Conservation (phyloP, 176 grass and related monocot genomes). For the Leersia perrieri region DNA sequence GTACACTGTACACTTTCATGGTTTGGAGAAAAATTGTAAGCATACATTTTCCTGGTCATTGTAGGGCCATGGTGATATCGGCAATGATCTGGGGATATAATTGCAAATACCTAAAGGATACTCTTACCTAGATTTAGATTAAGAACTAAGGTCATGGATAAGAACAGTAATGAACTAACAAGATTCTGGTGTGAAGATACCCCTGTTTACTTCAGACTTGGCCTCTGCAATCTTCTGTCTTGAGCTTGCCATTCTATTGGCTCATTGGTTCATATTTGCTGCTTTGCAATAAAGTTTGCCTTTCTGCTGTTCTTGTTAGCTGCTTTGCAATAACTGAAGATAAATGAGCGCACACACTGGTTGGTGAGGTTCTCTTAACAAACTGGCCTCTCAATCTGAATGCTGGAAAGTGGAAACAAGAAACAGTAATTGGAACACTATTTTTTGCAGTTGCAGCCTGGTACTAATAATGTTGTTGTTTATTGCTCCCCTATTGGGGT, state of each 20-base stretch:
- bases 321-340: background rate
- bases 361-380: background rate
- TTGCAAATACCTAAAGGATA: background rate
- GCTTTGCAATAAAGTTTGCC: background rate
- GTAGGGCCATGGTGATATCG: background rate
- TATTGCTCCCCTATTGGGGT: background rate
- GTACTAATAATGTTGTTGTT: slow-evolving; percentile 12
- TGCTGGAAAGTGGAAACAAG: background rate
- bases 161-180: background rate
- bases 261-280: background rate
- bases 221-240: background rate
- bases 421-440: background rate
- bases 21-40: background rate
- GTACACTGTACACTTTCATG: background rate
- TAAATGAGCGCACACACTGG: slow-evolving; percentile 14
- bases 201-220: slow-evolving; percentile 1
- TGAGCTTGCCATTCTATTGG: background rate
- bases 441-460: background rate
- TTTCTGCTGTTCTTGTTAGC: background rate
- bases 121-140: background rate
- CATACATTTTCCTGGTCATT: background rate
- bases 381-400: background rate
- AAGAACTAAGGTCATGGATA: background rate
- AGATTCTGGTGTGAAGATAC: background rate
- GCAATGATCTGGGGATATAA: background rate